Conservation (phyloP, 2,329 filamentous ascomycete genomes). For the Diplodia mutila region DNA sequence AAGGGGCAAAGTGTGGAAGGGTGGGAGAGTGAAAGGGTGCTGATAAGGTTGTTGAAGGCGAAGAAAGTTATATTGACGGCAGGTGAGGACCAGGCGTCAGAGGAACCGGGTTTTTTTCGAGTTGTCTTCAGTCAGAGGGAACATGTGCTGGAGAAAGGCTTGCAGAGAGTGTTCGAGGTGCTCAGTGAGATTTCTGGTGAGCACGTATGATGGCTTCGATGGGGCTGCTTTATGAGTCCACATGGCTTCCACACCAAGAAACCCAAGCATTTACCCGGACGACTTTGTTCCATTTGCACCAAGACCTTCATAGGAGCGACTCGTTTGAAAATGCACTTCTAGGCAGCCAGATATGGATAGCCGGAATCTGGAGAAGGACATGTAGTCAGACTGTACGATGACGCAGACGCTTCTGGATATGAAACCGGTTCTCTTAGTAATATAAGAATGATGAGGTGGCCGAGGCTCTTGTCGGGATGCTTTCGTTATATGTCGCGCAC, state of each 20-base stretch:
- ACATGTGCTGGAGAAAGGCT: not conserved
- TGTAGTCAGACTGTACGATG: not conserved
- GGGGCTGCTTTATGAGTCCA: not conserved
- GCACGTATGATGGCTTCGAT: not conserved
- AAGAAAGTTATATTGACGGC: conserved; percentile 57
- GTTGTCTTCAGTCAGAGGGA: conserved; percentile 49
- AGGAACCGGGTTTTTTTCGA: conserved; percentile 57
- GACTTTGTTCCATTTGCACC: not conserved
- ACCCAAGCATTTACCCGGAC: not conserved
- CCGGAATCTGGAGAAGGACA: not conserved
- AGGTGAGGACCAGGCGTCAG: conserved; percentile 51
- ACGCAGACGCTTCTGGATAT: not conserved
- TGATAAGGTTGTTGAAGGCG: conserved; percentile 51
- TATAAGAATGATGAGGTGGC: not conserved
- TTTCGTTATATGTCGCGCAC: too few relatives aligned
- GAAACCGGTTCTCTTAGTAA: not conserved
- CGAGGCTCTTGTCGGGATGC: too few relatives aligned
- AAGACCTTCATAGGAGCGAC: not conserved
- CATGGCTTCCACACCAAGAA: too few relatives aligned
- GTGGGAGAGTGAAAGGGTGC: conserved; percentile 47
- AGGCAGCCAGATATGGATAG: not conserved
- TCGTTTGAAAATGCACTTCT: not conserved
- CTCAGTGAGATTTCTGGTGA: not conserved
- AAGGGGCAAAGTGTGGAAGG: conserved; percentile 29
- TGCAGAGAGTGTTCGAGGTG: conserved; percentile 6